Evolutionary conservation across 2,329 filamentous ascomycete species (phyloP).

Genomic region (Alternaria viburni): DNA sequence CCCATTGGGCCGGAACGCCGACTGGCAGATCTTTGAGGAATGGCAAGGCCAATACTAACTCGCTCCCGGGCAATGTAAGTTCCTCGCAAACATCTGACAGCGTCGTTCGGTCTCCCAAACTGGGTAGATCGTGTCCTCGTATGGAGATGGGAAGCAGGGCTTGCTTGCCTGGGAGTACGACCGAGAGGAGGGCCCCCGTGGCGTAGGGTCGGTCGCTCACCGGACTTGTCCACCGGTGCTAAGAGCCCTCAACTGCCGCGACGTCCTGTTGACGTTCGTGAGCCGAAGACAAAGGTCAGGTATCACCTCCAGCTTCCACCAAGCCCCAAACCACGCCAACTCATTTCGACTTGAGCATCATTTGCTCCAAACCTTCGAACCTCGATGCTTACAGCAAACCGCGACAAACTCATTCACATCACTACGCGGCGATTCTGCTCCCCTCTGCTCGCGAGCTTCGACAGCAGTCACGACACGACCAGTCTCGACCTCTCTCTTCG

Average conservation of each 20-base stretch:
- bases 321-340: neutral
- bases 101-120: neutral
- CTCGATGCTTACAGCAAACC: neutral
- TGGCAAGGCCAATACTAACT: neutral
- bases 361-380: neutral
- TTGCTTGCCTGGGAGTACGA: constrained; percentile 1
- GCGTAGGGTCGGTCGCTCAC: constrained; percentile 9
- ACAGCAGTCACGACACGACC: neutral
- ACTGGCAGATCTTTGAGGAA: neutral
- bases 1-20: neutral
- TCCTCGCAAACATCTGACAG: neutral
- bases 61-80: neutral
- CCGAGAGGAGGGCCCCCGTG: constrained; percentile 14
- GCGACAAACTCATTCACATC: neutral
- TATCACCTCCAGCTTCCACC: neutral
- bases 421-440: neutral
- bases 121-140: neutral
- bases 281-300: neutral
- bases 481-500: neutral
- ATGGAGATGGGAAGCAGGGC: neutral
- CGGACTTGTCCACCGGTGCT: constrained; percentile 5
- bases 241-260: constrained; percentile 10
- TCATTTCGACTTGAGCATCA: neutral
- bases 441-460: neutral
- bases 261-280: neutral